These are phyloP conservation scores for Cytospora piceicola DNA, from an alignment of 2,329 filamentous ascomycete species.

Conservation along the genomic window DNA sequence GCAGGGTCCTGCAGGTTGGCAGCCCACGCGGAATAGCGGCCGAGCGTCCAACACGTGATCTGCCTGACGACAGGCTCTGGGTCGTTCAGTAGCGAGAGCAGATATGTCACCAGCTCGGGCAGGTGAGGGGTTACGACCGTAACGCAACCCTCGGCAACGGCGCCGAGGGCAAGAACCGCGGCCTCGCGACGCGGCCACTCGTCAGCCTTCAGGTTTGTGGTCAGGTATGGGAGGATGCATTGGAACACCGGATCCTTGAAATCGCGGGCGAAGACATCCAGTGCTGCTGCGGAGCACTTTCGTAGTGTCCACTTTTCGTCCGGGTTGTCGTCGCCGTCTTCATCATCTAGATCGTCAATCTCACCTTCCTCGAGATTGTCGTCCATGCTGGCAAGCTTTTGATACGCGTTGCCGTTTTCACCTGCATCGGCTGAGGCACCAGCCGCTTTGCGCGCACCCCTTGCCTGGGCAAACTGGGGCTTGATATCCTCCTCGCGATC, in stretches of 20 bases:
- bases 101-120: slow-evolving; percentile 85
- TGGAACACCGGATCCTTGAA: slow-evolving; percentile 89
- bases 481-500: slow-evolving; percentile 91
- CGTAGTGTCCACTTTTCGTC: slow-evolving; percentile 94
- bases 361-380: slow-evolving; percentile 88
- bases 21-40: slow-evolving; percentile 92
- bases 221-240: slow-evolving; percentile 89
- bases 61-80: slow-evolving; percentile 88
- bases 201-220: slow-evolving; percentile 81
- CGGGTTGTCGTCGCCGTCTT: slow-evolving; percentile 78
- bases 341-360: slow-evolving; percentile 72
- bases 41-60: slow-evolving; percentile 97
- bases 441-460: slow-evolving; percentile 58
- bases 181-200: slow-evolving; percentile 95
- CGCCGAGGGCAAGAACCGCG: slow-evolving; percentile 89
- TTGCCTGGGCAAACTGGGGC: slow-evolving; percentile 82
- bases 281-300: slow-evolving; percentile 93
- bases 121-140: slow-evolving; percentile 87
- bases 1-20: slow-evolving; percentile 69
- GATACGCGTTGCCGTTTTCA: slow-evolving; percentile 58
- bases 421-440: slow-evolving; percentile 56
- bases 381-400: slow-evolving; percentile 63
- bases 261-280: slow-evolving; percentile 91
- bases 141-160: slow-evolving; percentile 94
- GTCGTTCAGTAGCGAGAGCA: slow-evolving; percentile 84